Conservation (phyloP, 2,329 filamentous ascomycete genomes). For the Fonsecaea nubica region DNA sequence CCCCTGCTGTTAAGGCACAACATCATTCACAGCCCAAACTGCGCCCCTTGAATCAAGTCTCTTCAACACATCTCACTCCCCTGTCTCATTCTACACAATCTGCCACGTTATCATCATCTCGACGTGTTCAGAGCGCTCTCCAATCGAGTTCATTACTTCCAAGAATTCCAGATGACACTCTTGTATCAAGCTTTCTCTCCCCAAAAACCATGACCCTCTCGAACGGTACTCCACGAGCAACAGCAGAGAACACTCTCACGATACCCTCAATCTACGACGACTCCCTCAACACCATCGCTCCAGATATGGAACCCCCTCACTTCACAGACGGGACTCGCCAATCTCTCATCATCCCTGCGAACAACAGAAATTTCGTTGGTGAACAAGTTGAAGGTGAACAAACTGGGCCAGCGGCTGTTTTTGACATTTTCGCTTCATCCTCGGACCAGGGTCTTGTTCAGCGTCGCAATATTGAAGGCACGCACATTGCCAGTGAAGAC, state of each 20-base stretch:
- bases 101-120: background rate
- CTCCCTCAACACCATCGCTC: background rate
- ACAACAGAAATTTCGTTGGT: background rate
- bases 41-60: background rate
- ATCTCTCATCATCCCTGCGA: background rate
- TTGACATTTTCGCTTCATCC: conserved; percentile 2
- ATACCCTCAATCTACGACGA: conserved; percentile 2
- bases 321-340: background rate
- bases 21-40: conserved; percentile 1
- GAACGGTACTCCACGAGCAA: background rate
- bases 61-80: background rate
- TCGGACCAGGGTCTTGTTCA: background rate
- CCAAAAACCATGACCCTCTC: conserved; percentile 4
- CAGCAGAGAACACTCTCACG: background rate
- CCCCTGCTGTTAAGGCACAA: conserved; percentile 1
- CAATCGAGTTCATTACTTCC: conserved; percentile 31
- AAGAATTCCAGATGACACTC: background rate
- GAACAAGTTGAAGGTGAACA: background rate
- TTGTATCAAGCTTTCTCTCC: conserved; percentile 6
- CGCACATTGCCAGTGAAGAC: background rate
- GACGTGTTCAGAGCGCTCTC: conserved; percentile 7
- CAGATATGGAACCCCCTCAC: background rate
- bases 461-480: background rate
- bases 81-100: conserved; percentile 2
- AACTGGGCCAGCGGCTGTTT: background rate